phyloP scores from a whole-genome alignment of 441 rosid genomes.

The Erysimum pusillum region DNA sequence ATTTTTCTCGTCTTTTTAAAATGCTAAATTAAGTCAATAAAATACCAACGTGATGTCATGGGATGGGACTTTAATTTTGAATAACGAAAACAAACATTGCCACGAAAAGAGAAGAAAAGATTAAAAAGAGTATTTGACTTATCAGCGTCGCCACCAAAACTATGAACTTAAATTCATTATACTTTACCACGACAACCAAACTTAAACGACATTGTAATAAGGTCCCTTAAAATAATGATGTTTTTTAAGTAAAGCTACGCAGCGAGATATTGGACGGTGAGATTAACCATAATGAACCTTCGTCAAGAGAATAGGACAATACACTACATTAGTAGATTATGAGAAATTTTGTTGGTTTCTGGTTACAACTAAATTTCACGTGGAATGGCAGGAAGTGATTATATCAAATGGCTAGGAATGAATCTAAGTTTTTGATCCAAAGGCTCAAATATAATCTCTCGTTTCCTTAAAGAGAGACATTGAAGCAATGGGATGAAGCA shows the following conservation, averaged over 20 bases:
- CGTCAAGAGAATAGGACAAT: constrained; percentile 26
- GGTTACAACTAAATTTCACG: constrained; percentile 31
- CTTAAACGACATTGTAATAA: background rate
- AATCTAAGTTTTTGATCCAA: constrained; percentile 4
- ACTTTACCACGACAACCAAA: too few relatives aligned
- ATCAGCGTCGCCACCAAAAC: too few relatives aligned
- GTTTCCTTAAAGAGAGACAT: constrained; percentile 41
- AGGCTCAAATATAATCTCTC: constrained; percentile 11
- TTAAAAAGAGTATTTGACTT: too few relatives aligned
- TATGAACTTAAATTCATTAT: too few relatives aligned
- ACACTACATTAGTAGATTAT: background rate
- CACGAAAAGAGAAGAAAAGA: too few relatives aligned
- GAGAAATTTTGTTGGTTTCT: constrained; percentile 24
- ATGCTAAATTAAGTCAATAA: too few relatives aligned
- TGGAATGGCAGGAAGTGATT: constrained; percentile 27
- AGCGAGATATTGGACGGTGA: background rate
- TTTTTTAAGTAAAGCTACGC: too few relatives aligned
- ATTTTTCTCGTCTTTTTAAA: too few relatives aligned
- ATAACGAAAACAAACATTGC: too few relatives aligned
- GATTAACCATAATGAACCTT: constrained; percentile 6
- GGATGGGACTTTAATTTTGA: too few relatives aligned
- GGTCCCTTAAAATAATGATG: background rate
- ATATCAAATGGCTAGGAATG: constrained; percentile 15
- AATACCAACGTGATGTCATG: too few relatives aligned
- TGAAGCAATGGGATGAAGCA: constrained; percentile 39